Conservation (phyloP, 768 basidiomycete genomes). For the Collybia mongolica region DNA sequence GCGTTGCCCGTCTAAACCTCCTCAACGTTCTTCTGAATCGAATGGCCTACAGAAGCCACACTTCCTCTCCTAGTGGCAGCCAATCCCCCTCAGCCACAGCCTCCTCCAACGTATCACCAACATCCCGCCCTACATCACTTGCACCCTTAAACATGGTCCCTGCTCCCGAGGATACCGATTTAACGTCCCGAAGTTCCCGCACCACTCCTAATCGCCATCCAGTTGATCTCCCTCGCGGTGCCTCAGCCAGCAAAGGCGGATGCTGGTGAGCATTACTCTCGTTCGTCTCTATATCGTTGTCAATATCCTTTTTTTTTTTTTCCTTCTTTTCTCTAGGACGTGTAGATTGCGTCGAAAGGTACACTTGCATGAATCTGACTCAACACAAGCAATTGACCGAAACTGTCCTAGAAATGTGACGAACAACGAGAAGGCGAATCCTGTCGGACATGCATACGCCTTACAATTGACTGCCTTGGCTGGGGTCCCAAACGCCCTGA, state of each 20-base stretch:
- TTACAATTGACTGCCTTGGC: slow-evolving; percentile 80
- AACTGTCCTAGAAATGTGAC: slow-evolving; percentile 73
- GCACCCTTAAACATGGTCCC: slow-evolving; percentile 36
- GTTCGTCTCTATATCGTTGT: slow-evolving; percentile 4
- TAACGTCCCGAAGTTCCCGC: slow-evolving; percentile 28
- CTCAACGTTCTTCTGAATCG: slow-evolving; percentile 12
- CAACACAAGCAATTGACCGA: neutral
- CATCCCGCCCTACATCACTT: slow-evolving; percentile 34
- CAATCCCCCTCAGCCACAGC: slow-evolving; percentile 44
- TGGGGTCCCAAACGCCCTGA: slow-evolving; percentile 87
- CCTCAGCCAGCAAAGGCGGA: slow-evolving; percentile 66
- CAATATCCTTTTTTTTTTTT: slow-evolving; percentile 4
- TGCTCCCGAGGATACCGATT: slow-evolving; percentile 22
- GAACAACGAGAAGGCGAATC: slow-evolving; percentile 80
- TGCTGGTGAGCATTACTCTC: slow-evolving; percentile 61
- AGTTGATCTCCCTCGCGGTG: slow-evolving; percentile 50
- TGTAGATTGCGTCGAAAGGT: slow-evolving; percentile 84
- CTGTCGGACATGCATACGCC: slow-evolving; percentile 77
- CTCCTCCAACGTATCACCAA: slow-evolving; percentile 44
- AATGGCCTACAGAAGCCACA: slow-evolving; percentile 53
- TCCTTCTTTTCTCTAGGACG: slow-evolving; percentile 50
- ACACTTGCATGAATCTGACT: slow-evolving; percentile 17
- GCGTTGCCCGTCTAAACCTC: slow-evolving; percentile 16
- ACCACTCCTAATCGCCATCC: slow-evolving; percentile 48
- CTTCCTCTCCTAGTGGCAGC: slow-evolving; percentile 48